Percentiles rank a stretch among this genome's conserved stretches.
These are phyloP conservation scores for Arabis alpina DNA, from an alignment of 345 rosid species.

Conservation along the genomic window DNA sequence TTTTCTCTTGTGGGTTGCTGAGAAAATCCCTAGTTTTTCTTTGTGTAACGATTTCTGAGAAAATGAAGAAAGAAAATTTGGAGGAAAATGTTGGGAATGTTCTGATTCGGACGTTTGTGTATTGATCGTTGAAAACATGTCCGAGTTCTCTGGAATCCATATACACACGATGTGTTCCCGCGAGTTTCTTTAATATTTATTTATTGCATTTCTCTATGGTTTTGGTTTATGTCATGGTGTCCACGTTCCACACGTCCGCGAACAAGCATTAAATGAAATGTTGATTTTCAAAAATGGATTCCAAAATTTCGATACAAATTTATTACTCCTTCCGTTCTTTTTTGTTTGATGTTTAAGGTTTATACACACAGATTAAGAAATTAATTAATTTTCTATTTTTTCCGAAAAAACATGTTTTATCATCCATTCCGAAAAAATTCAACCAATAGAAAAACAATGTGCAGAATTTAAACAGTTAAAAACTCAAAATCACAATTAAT, in stretches of 20 bases:
- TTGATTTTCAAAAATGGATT: too few relatives aligned
- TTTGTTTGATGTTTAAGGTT: too few relatives aligned
- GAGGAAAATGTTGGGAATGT: conserved; percentile 8
- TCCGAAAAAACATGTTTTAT: too few relatives aligned
- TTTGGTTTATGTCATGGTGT: conserved; percentile 10
- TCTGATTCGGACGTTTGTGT: conserved; percentile 13
- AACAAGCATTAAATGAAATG: not conserved
- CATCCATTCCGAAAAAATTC: too few relatives aligned
- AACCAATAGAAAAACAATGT: too few relatives aligned
- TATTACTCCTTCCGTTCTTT: too few relatives aligned
- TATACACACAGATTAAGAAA: too few relatives aligned
- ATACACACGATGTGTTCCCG: conserved; percentile 42
- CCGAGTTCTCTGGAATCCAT: conserved; percentile 36
- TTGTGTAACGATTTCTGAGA: not conserved
- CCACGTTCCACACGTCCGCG: conserved; percentile 27
- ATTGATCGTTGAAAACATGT: conserved; percentile 37
- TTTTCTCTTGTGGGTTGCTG: not conserved
- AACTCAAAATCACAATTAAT: too few relatives aligned
- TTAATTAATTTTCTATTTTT: too few relatives aligned
- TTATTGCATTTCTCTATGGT: not conserved
- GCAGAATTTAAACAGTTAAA: too few relatives aligned
- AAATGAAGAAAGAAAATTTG: not conserved
- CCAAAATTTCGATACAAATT: too few relatives aligned
- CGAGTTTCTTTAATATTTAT: conserved; percentile 33
- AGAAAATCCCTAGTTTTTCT: not conserved